Percentiles rank a stretch among this genome's conserved stretches.
Evolutionary conservation across 495 filamentous ascomycete species (phyloP).

Genomic region (Echria macrotheca): DNA sequence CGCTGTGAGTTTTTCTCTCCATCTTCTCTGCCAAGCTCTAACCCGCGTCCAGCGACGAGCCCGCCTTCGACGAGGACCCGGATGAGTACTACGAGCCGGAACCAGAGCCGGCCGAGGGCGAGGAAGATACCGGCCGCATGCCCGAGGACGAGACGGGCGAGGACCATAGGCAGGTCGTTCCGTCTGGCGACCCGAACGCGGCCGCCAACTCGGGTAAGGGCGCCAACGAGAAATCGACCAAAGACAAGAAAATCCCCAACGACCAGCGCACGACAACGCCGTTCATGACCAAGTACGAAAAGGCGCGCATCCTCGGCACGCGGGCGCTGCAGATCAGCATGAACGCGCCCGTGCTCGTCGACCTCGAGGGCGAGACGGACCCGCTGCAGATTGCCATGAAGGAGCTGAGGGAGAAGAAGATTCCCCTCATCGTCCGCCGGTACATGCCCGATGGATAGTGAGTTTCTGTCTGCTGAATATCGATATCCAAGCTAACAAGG

Average conservation of each 20-base stretch:
- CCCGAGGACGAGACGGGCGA: conserved; percentile 43
- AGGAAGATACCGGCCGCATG: conserved; percentile 46
- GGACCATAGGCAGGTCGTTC: conserved; percentile 49
- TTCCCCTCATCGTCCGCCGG: conserved; percentile 86
- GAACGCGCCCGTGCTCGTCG: conserved; percentile 95
- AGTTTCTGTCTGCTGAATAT: conserved; percentile 37
- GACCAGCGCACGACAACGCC: conserved; percentile 89
- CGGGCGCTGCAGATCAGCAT: conserved; percentile 95
- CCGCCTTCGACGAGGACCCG: conserved; percentile 44
- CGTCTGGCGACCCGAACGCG: conserved; percentile 64
- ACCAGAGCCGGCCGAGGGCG: conserved; percentile 53
- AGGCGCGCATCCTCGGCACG: conserved; percentile 86
- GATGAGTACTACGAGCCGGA: conserved; percentile 63
- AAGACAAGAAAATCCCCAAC: conserved; percentile 85
- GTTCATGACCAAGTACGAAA: conserved; percentile 99
- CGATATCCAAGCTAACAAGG: neutral
- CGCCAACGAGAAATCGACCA: conserved; percentile 52
- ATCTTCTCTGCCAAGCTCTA: neutral
- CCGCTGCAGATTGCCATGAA: conserved; percentile 96
- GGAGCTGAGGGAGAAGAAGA: conserved; percentile 96
- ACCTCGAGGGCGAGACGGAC: conserved; percentile 96
- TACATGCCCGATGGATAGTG: conserved; percentile 97
- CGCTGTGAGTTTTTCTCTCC: conserved; percentile 26
- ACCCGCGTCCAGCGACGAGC: conserved; percentile 42
- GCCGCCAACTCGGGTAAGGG: conserved; percentile 49